Conservation (phyloP, 1,139 yeast species). For the Candida sp. region DNA sequence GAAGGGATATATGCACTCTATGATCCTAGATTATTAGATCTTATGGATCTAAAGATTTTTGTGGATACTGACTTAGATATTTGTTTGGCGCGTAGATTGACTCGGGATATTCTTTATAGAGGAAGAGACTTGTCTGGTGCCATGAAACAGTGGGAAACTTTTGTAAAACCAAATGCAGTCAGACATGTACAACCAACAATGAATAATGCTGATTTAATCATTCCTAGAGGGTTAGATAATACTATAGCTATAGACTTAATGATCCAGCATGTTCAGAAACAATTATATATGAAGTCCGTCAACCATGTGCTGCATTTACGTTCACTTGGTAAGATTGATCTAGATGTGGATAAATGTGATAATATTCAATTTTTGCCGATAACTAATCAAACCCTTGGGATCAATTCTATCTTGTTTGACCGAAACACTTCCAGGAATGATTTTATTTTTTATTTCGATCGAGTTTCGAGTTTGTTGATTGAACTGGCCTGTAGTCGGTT, state of each 20-base stretch:
- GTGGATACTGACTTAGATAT: slow-evolving; percentile 94
- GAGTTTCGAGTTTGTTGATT: slow-evolving; percentile 69
- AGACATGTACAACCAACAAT: slow-evolving; percentile 73
- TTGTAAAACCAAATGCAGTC: slow-evolving; percentile 94
- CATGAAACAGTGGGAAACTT: slow-evolving; percentile 82
- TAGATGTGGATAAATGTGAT: slow-evolving; percentile 23
- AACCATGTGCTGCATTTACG: slow-evolving; percentile 62
- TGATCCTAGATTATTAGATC: slow-evolving; percentile 61
- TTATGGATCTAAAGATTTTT: slow-evolving; percentile 84
- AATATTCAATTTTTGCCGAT: slow-evolving; percentile 42
- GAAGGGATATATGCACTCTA: slow-evolving; percentile 90
- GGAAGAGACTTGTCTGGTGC: slow-evolving; percentile 85
- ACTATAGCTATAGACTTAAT: slow-evolving; percentile 74
- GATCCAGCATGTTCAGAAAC: slow-evolving; percentile 76
- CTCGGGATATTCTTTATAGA: slow-evolving; percentile 81
- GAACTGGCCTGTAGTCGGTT: slow-evolving; percentile 59
- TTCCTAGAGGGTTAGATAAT: slow-evolving; percentile 89
- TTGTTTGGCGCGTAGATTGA: slow-evolving; percentile 82
- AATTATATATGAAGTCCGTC: slow-evolving; percentile 59
- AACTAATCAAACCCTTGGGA: slow-evolving; percentile 69
- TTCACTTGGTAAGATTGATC: slow-evolving; percentile 44
- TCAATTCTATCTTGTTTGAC: slow-evolving; percentile 68
- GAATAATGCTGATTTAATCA: slow-evolving; percentile 76
- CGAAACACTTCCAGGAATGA: slow-evolving; percentile 60
- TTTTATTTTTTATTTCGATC: slow-evolving; percentile 81